Evolutionary conservation across 805 yeast species (phyloP).

Genomic region (Monosporozyma yasuniensis): DNA sequence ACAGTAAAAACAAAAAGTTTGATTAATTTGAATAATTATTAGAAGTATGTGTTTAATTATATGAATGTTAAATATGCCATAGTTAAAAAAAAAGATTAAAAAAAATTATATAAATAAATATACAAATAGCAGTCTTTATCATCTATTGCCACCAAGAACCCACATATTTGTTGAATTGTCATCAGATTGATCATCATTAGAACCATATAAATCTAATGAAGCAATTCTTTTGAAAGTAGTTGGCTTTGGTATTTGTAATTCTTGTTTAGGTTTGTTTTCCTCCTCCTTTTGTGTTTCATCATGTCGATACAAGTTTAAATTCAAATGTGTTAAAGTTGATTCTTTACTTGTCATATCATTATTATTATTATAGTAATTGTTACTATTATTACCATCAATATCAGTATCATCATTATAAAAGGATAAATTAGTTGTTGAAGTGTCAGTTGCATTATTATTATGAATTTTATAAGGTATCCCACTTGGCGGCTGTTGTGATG

Average conservation of each 20-base stretch:
- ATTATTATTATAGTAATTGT: neutral
- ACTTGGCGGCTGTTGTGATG: neutral
- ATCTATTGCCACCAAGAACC: constrained; percentile 25
- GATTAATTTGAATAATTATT: neutral
- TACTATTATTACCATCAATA: constrained; percentile 4
- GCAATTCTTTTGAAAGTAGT: constrained; percentile 22
- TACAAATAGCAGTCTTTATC: neutral
- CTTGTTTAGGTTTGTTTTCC: constrained; percentile 4
- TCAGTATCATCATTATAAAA: neutral
- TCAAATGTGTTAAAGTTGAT: constrained; percentile 1
- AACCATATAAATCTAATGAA: constrained; percentile 27
- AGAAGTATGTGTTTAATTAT: no score
- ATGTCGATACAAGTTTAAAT: constrained; percentile 6
- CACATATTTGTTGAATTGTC: constrained; percentile 19
- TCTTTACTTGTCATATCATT: neutral
- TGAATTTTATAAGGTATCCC: neutral
- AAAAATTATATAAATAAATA: no score
- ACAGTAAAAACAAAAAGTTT: neutral
- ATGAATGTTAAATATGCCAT: neutral
- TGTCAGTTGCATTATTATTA: neutral
- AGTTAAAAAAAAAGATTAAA: neutral
- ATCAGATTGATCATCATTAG: constrained; percentile 2
- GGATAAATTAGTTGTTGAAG: neutral
- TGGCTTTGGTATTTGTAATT: neutral
- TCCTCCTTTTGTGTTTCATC: no score